Evolutionary conservation across 176 grass and related monocot genomes (phyloP), one percentile per base, ranked within the genome.

Genomic region (Eremochloa ophiuroides): DNA sequence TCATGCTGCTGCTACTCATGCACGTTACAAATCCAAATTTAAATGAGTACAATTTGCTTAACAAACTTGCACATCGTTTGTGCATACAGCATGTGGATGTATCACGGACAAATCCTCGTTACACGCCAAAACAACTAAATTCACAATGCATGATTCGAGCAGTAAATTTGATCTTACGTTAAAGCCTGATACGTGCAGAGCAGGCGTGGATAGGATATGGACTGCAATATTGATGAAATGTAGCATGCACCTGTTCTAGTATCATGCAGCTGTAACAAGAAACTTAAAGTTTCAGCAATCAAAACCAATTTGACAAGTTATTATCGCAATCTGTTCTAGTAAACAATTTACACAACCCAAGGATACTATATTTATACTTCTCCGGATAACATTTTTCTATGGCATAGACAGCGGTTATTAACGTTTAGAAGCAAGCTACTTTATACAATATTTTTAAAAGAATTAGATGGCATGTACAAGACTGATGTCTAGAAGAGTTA

Each of bases 221-320:
- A n/a, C n/a, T n/a, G n/a, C n/a, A n/a, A n/a, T n/a, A n/a, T n/a
- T n/a, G n/a, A n/a, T n/a, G n/a, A n/a, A n/a, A n/a, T n/a, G n/a
- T n/a, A n/a, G n/a, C n/a, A n/a, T n/a, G n/a, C n/a, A n/a, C n/a
- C n/a, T n/a, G n/a, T n/a, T n/a, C n/a, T n/a, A n/a, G n/a, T n/a
- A n/a, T n/a, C n/a, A n/a, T n/a, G n/a, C n/a, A n/a, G n/a, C n/a
- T n/a, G n/a, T n/a, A n/a, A n/a, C n/a, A n/a, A n/a, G n/a, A n/a
- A n/a, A n/a, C n/a, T n/a, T n/a, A n/a, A 35, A 71, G 61, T 71
- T 77, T 12, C 31, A 42, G 14, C 4, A 70, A 63, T 66, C 6
- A 79, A 10, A 85, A 42, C 14, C 25, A 82, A 70, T 50, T 48
- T 26, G 47, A 73, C 55, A 80, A 33, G 28, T 37, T 67, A 71